These are phyloP conservation scores for Zoysia matrella DNA, from an alignment of 202 grass and related monocot species.

Conservation along the genomic window DNA sequence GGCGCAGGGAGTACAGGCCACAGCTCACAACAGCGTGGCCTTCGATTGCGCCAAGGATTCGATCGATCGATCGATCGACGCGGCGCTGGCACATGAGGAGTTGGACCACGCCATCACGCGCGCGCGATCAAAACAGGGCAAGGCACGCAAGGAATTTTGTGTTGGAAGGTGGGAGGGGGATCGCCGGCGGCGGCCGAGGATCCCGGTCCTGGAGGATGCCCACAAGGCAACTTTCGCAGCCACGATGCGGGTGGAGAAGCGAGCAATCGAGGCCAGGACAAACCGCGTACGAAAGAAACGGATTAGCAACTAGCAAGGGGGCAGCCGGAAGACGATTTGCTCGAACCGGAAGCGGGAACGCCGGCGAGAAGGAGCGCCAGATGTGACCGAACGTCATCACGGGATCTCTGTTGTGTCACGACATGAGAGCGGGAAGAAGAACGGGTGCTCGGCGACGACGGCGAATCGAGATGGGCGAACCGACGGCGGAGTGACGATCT, in stretches of 20 bases:
- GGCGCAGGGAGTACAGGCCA: conserved; percentile 8
- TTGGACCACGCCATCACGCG: not conserved
- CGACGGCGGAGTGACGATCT: too few relatives aligned
- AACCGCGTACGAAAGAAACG: not conserved
- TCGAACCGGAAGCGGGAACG: not conserved
- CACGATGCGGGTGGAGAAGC: not conserved
- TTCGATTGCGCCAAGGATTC: conserved; percentile 13
- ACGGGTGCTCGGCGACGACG: too few relatives aligned
- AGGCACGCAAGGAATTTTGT: not conserved
- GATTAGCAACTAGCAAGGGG: not conserved
- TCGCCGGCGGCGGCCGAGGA: too few relatives aligned
- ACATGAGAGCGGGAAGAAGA: too few relatives aligned
- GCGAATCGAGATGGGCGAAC: too few relatives aligned
- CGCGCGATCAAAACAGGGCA: too few relatives aligned
- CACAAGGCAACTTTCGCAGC: not conserved
- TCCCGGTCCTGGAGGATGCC: not conserved
- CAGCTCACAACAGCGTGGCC: conserved; percentile 24
- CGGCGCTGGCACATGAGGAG: not conserved
- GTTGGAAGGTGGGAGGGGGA: too few relatives aligned
- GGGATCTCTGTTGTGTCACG: not conserved
- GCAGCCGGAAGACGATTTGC: too few relatives aligned
- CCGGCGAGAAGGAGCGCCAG: not conserved
- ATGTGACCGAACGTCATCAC: not conserved
- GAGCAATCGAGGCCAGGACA: too few relatives aligned
- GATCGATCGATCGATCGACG: not conserved